Percentiles rank a stretch among this genome's conserved stretches.
phyloP scores from a whole-genome alignment of 805 yeast species.

The Lachancea thermotolerans region DNA sequence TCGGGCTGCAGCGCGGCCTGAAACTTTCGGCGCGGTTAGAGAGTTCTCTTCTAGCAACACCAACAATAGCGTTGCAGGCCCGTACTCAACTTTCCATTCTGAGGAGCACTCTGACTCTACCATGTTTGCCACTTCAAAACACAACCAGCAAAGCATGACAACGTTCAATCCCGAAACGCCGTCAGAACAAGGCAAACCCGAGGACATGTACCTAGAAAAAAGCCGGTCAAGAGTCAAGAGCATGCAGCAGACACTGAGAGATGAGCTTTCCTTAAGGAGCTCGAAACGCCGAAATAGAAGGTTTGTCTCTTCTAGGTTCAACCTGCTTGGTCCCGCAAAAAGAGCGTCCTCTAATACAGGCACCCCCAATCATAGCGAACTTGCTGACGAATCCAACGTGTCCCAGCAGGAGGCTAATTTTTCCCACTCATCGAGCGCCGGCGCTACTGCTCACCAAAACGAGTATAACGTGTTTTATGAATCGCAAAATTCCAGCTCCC shows the following conservation, averaged over 20 bases:
- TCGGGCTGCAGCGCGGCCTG: background rate
- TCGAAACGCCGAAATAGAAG: slow-evolving; percentile 23
- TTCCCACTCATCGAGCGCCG: slow-evolving; percentile 4
- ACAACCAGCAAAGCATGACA: slow-evolving; percentile 23
- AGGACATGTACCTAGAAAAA: slow-evolving; percentile 8
- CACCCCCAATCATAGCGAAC: slow-evolving; percentile 3
- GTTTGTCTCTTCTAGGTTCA: slow-evolving; percentile 21
- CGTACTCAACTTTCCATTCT: slow-evolving; percentile 4
- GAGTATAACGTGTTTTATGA: slow-evolving; percentile 9
- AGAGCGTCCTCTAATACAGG: slow-evolving; percentile 20
- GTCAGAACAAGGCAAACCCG: slow-evolving; percentile 3
- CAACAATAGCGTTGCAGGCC: background rate
- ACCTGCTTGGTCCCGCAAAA: slow-evolving; percentile 29
- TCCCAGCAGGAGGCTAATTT: slow-evolving; percentile 5
- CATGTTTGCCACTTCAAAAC: slow-evolving; percentile 16
- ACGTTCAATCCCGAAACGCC: slow-evolving; percentile 15
- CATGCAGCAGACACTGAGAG: slow-evolving; percentile 23
- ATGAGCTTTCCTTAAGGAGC: slow-evolving; percentile 21
- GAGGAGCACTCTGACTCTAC: slow-evolving; percentile 20
- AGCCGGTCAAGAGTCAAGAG: slow-evolving; percentile 17
- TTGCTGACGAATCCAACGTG: slow-evolving; percentile 5
- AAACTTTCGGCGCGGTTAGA: background rate
- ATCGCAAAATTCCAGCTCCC: background rate
- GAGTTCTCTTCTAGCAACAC: slow-evolving; percentile 2
- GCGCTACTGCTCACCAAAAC: background rate